A percentile compares a stretch with the other conserved stretches of the same genome.
phyloP scores from a whole-genome alignment of 768 basidiomycete species.

The Clavaria fumosa region DNA sequence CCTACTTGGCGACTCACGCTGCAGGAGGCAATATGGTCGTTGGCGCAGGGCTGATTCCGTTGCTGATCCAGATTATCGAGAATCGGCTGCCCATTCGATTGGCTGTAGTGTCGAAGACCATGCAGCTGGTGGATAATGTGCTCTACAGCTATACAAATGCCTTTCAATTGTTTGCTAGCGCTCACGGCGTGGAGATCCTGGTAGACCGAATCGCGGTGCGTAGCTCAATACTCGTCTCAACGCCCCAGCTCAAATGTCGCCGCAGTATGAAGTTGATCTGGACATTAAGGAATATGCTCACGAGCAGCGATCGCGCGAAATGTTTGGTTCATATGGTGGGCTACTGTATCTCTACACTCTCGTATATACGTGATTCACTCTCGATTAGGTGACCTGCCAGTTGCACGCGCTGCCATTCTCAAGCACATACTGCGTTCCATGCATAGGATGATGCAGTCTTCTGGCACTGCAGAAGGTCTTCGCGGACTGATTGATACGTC shows the following conservation, averaged over 20 bases:
- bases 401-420: conserved; percentile 63
- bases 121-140: conserved; percentile 85
- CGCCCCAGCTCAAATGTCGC: conserved; percentile 6
- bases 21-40: conserved; percentile 89
- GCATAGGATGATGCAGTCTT: conserved; percentile 95
- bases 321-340: conserved; percentile 39
- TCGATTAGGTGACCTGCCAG: conserved; percentile 48
- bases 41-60: conserved; percentile 79
- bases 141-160: conserved; percentile 82
- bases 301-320: conserved; percentile 27
- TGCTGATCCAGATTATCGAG: conserved; percentile 81
- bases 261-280: conserved; percentile 50
- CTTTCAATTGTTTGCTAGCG: conserved; percentile 73
- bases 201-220: conserved; percentile 79
- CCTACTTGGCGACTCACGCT: conserved; percentile 71
- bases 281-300: conserved; percentile 43
- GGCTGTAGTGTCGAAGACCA: conserved; percentile 71
- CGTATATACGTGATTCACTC: neutral
- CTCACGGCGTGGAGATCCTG: conserved; percentile 70
- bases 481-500: conserved; percentile 88
- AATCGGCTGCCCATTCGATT: conserved; percentile 55
- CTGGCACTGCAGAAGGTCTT: conserved; percentile 86
- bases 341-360: conserved; percentile 6
- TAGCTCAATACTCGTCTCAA: conserved; percentile 8
- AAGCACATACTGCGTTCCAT: conserved; percentile 85